Evolutionary conservation across 148 eudicot species (phyloP), one percentile per base, ranked within the genome.

Genomic region (Vaccinium macrocarpon): DNA sequence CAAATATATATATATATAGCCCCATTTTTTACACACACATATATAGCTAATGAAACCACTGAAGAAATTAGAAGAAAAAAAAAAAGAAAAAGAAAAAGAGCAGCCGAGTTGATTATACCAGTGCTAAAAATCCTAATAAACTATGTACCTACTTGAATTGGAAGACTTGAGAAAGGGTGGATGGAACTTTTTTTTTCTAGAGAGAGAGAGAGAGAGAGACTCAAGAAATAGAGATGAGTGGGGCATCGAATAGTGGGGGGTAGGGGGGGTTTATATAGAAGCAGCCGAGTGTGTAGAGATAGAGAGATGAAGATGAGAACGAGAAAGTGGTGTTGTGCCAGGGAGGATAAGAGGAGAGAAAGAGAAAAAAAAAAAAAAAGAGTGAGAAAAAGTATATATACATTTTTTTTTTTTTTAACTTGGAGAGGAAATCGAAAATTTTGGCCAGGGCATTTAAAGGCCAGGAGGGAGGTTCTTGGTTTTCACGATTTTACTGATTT

Each of bases 361-460:
- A 32, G 38, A 51, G 56, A 21, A 2, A 32, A 29, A 32, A 61
- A 52, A 21, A 1, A 27, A 48, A 25, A 8, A 12, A 21, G 49
- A 49, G 29, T 6, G 76, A 49, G 77, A 68, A 25, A 68, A 9
- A 14, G 53, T n/a, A n/a, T n/a, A n/a, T n/a, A n/a, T n/a, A n/a
- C n/a, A n/a, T 29, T 0, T 57, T 57, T 16, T 57, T 57, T 57
- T 57, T 57, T 57, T 64, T 64, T 21, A 18, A 8, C 11, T 23
- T n/a, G 0, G 13, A 56, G 52, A 53, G 48, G 25, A 8, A 21
- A 71, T 70, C 16, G 46, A 81, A 66, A 81, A 59, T 23, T 66
- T 1, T 15, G 83, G 76, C 76, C 50, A 56, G 38, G 50, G 14
- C 78, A 82, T 71, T 82, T 23, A 82, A 70, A 71, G 51, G 51